Evolutionary conservation across 352 stramenopile genomes (phyloP), one percentile per base, ranked within the genome.

Genomic region (Globisporangium lucens): DNA sequence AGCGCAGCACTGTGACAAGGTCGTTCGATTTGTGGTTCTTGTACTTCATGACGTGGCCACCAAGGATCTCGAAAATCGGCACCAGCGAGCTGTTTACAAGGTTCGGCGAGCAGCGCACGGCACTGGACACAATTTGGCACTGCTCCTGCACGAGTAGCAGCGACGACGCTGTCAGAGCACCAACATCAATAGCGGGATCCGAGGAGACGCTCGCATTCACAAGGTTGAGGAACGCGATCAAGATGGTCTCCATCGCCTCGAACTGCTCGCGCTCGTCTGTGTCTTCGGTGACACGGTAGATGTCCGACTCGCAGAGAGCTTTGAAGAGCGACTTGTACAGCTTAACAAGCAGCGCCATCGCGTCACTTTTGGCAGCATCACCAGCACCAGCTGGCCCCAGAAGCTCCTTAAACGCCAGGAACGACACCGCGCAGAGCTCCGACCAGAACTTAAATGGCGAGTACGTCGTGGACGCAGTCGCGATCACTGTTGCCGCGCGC

Each of bases 371-470:
- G 24, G 24, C 52, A 27, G 43, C 43, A 22, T 20, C 17, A n/a
- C 7, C 43, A 22, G 43, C 17, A n/a, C 7, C 43, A 9, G 43
- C 17, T 12, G 43, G 24, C 3, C 29, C 29, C 1, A 4, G 22
- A 22, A 66, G 38, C 27, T 69, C 24, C 29, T 91, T 58, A 47
- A 77, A 85, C 35, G 80, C 75, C 27, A 68, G 65, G 57, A 82
- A 89, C 0, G 73, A 72, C 17, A 94, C 81, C 0, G 80, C 89
- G 35, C 79, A 93, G 20, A 94, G 72, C 59, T 96, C 89, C 3
- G 85, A 84, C 89, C 89, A 96, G 61, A 96, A 96, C 61, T 91
- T 90, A 72, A 96, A 96, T 13, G 89, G 83, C 17, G 89, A 92
- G 65, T 89, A 91, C 20, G 75, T 84, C 17, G 86, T 91, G 5